phyloP scores from a whole-genome alignment of 2,329 filamentous ascomycete genomes.

The Alternaria consortialis region DNA sequence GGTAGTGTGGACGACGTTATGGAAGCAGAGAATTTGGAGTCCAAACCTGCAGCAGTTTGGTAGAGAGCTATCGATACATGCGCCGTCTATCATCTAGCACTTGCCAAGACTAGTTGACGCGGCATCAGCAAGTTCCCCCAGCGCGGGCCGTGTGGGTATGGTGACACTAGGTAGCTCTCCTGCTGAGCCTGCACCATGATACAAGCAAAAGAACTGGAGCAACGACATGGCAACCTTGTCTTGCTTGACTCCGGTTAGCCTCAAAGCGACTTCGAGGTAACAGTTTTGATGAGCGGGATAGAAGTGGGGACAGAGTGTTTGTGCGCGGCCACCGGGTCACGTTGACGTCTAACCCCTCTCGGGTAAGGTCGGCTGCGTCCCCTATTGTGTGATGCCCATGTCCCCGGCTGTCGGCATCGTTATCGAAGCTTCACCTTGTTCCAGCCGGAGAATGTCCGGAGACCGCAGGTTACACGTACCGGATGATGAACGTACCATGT shows the following conservation, averaged over 20 bases:
- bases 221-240: too few relatives aligned
- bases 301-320: too few relatives aligned
- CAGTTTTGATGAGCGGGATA: too few relatives aligned
- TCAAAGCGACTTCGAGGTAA: too few relatives aligned
- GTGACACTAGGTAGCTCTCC: background rate
- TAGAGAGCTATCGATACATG: background rate
- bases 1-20: background rate
- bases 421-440: background rate
- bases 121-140: background rate
- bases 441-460: background rate
- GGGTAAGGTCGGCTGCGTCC: background rate
- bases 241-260: too few relatives aligned
- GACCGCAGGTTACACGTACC: too few relatives aligned
- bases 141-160: background rate
- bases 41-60: background rate
- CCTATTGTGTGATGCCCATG: background rate
- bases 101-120: background rate
- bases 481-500: conserved; percentile 15
- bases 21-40: background rate
- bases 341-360: background rate
- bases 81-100: background rate
- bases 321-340: background rate
- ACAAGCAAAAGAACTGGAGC: too few relatives aligned
- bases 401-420: background rate
- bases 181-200: too few relatives aligned